Base-by-base conservation (phyloP, 306 rosid genomes). In the Prunus padus region DNA sequence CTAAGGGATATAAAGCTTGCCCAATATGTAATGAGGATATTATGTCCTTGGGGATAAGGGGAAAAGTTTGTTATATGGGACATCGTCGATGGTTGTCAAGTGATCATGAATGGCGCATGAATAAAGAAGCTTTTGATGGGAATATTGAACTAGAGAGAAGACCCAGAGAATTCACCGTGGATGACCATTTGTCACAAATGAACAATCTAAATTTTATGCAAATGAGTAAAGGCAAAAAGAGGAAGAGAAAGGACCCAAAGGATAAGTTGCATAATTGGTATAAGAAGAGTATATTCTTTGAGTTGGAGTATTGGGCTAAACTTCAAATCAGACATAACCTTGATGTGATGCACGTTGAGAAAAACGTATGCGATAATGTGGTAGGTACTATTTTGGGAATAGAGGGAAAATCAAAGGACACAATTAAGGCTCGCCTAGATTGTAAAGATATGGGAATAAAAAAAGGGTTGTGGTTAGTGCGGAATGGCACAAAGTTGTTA, bases 261-360 rank as follows among this genome's bases (percentile, higher is more conserved):
- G 4, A 15, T 15, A 14, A 22, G 14, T 4, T 1, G 0, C 13
- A 5, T 5, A 72, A 56, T 37, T 72, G 76, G 67, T 56, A 18
- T 2, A 56, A 33, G 9, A 71, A 30, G 0, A 54, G 74, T 69
- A 47, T 51, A 16, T 51, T 69, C 40, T 30, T 69, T 26, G n/a
- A 69, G 25, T 50, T 69, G 28, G 28, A 26, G 5, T 51, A 69
- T 5, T 69, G 26, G 62, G 5, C 25, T 2, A 50, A 28, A 5
- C 19, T 69, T 16, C 3, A 0, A 26, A 26, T 26, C 28, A 26
- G 28, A 26, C 28, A 26, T 26, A 26, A 26, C 28, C 28, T 26
- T 26, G 45, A 47, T 69, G 28, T 31, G 16, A 69, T 69, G 74
- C 54, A 16, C 11, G 30, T 49, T 15, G 74, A 69, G 54, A 69